These are phyloP conservation scores for Nemophila menziesii DNA, from an alignment of 257 asterid genomes.

Conservation along the genomic window DNA sequence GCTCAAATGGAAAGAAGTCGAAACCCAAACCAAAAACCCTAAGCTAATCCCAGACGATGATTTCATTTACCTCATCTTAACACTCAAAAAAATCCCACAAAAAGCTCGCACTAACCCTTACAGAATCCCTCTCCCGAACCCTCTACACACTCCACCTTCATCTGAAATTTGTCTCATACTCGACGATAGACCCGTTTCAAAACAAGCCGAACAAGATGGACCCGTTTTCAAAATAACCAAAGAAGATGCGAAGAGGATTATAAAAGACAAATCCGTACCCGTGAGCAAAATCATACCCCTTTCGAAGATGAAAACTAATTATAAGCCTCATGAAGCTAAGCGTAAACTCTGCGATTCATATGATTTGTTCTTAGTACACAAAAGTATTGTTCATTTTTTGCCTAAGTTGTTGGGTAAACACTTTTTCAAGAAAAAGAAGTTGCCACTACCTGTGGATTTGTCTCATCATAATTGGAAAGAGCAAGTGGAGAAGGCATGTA, in stretches of 20 bases:
- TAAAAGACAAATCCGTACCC: constrained; percentile 44
- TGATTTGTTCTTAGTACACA: constrained; percentile 64
- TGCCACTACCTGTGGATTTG: constrained; percentile 77
- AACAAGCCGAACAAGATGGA: no score
- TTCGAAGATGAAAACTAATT: constrained; percentile 60
- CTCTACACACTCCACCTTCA: constrained; percentile 22
- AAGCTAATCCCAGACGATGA: constrained; percentile 69
- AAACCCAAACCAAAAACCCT: constrained; percentile 35
- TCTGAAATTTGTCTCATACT: constrained; percentile 54
- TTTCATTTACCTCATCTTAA: constrained; percentile 56
- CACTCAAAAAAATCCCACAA: constrained; percentile 64
- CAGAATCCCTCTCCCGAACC: constrained; percentile 43
- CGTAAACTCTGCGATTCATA: constrained; percentile 71
- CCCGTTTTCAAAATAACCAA: constrained; percentile 40
- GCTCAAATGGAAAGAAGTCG: constrained; percentile 41
- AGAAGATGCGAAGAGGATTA: constrained; percentile 41
- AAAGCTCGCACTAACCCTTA: constrained; percentile 55
- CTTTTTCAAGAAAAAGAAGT: constrained; percentile 73
- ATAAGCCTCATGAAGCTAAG: constrained; percentile 68
- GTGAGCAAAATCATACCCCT: constrained; percentile 48
- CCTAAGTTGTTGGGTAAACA: constrained; percentile 74
- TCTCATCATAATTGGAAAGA: constrained; percentile 44
- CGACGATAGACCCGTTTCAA: constrained; percentile 57
- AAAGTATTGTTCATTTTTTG: constrained; percentile 63
- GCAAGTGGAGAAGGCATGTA: constrained; percentile 60